Conservation (phyloP, 2,329 filamentous ascomycete genomes). For the Aspergillus tanneri region DNA sequence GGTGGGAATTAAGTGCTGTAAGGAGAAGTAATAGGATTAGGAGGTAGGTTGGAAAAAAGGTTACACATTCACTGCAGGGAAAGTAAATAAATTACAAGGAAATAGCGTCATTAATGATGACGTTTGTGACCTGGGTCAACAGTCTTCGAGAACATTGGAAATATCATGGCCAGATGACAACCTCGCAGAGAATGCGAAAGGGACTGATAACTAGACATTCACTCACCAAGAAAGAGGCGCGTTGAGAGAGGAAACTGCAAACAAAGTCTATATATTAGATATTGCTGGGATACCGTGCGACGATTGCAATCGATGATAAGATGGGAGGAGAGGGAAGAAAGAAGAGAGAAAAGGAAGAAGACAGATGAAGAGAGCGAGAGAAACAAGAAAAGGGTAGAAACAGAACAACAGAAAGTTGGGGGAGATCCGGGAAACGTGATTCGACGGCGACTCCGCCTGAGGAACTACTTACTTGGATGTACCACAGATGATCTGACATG, state of each 20-base stretch:
- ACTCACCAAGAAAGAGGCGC: neutral
- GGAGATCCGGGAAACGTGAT: slow-evolving; percentile 14
- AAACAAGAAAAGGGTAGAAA: slow-evolving; percentile 11
- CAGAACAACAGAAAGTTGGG: slow-evolving; percentile 5
- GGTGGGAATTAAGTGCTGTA: neutral
- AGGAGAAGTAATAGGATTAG: neutral
- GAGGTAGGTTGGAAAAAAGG: neutral
- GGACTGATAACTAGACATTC: neutral
- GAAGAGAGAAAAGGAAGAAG: slow-evolving; percentile 12
- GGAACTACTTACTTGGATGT: neutral
- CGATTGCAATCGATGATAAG: too few species aligned
- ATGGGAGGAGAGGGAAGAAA: neutral
- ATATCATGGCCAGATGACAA: neutral
- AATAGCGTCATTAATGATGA: neutral
- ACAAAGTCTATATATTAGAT: too few species aligned
- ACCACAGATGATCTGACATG: too few species aligned
- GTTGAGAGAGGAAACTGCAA: neutral
- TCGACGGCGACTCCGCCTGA: slow-evolving; percentile 18
- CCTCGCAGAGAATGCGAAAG: neutral
- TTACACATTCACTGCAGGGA: neutral
- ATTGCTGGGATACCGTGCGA: too few species aligned
- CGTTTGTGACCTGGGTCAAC: neutral
- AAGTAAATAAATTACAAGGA: neutral
- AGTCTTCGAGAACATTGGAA: neutral
- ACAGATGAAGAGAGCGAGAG: slow-evolving; percentile 8